Evolutionary conservation across 768 basidiomycete species (phyloP), one percentile per base, ranked within the genome.

Genomic region (Obba rivulosa): DNA sequence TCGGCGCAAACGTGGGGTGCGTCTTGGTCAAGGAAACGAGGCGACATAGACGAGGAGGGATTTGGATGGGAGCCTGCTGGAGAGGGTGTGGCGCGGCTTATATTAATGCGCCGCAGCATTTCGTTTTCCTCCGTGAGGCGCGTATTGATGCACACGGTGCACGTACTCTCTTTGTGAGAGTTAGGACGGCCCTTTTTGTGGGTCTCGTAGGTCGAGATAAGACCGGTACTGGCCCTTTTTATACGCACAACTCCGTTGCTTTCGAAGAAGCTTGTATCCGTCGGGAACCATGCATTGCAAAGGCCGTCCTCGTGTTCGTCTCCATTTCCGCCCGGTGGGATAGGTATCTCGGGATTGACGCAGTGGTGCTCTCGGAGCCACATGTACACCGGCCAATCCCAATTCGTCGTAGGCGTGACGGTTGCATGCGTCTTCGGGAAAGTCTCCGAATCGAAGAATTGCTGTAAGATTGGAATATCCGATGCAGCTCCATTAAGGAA

Each of bases 291-390:
- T 22, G 66, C 76, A 9, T 70, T 66, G 39, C 64, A 54, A n/a
- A 74, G 54, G 23, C 70, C 65, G 38, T 75, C 74, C 18, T 70
- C 64, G 44, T 62, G 49, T 9, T 22, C 41, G 9, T 53, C 59
- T 1, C 44, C 35, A 7, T 21, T 17, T 11, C 56, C 62, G n/a
- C 65, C 67, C 2, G 52, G n/a, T 10, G 54, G 36, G 2, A 49
- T 58, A 2, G 67, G 70, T 23, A 54, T 58, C 43, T 61, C 66
- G 14, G 77, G 73, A 36, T 77, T 66, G 57, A 71, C 64, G 52
- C 72, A 74, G 43, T 73, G 68, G 44, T 76, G 78, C 59, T 87
- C 85, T 36, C 67, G 63, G 22, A 86, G 63, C 10, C 80, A 72
- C 66, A 87, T 71, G 59, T 75, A 84, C 34, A 85, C 53, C 3